These are phyloP conservation scores for Microdochium bolleyi DNA, from an alignment of 2,329 filamentous ascomycete genomes.

Conservation along the genomic window DNA sequence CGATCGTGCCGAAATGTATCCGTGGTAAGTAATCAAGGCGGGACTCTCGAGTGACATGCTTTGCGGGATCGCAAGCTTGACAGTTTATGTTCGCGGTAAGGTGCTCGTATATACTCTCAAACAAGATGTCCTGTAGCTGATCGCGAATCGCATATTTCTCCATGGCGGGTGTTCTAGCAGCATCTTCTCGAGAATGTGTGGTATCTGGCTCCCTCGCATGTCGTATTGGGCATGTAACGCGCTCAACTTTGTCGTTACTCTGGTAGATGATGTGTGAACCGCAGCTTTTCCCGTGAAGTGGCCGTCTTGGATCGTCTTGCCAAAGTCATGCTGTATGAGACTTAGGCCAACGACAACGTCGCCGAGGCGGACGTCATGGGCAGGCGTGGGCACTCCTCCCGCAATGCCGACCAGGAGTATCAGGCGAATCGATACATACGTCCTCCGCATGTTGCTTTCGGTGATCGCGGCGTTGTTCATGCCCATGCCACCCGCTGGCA, in stretches of 20 bases:
- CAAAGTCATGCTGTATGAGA: conserved; percentile 8
- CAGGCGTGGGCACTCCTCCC: conserved; percentile 11
- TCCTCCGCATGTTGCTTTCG: conserved; percentile 8
- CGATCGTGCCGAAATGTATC: conserved; percentile 9
- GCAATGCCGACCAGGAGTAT: conserved; percentile 18
- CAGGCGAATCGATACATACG: conserved; percentile 8
- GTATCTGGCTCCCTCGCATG: neutral
- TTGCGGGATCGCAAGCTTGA: neutral
- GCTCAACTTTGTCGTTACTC: conserved; percentile 1
- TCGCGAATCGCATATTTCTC: neutral
- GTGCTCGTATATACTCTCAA: neutral
- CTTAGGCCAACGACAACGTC: conserved; percentile 13
- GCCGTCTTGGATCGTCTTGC: conserved; percentile 2
- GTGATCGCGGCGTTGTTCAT: conserved; percentile 9
- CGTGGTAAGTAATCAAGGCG: neutral
- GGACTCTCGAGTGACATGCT: neutral
- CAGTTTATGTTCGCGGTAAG: neutral
- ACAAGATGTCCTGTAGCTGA: neutral
- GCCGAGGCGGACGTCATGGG: conserved; percentile 15
- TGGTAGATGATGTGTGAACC: neutral
- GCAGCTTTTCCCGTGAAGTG: neutral
- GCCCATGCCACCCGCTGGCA: conserved; percentile 9
- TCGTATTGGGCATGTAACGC: neutral
- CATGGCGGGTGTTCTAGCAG: neutral
- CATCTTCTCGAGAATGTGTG: neutral